Base-by-base conservation (phyloP, 148 eudicot species). In the Suaeda aralocaspica region DNA sequence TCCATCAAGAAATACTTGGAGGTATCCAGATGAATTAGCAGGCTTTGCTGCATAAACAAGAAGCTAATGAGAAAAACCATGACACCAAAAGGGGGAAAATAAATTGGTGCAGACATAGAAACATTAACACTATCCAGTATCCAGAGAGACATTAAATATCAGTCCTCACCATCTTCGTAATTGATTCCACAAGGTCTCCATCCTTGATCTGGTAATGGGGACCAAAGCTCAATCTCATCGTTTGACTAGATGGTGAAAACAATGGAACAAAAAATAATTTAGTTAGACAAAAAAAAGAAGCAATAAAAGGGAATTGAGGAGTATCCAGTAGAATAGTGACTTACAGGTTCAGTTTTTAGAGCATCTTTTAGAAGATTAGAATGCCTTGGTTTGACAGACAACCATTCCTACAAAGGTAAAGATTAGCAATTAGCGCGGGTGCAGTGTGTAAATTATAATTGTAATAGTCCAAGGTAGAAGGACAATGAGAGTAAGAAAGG, bases 1-100 rank as follows among this genome's bases (percentile, higher is more conserved):
- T 77, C 97, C 98, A 76, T 94, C 98, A 66, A 94, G 97, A 74
- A 94, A 94, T 53, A 94, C 85, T 76, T 94, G 98, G 60, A 94
- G 78, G 81, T 91, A 94, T 39, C 98, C 97, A 73, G 82, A 72
- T 69, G 98, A 87, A 58, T 84, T 82, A 45, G 80, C 81, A 39
- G 98, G 96, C 72, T 77, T 76, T 58, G 81, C 92, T 93, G 86
- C 80, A 77, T 48, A 29, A 69, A 73, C 65, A 19, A 59, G 36
- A 44, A 68, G 56, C 62, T 41, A 46, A 42, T 77, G 61, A 82
- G 71, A 57, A 19, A 39, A 3, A 4, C 29, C 30, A 45, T n/a
- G 22, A n/a, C 34, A 59, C 13, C 31, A 66, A 8, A 30, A 2
- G 1, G 4, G 28, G 28, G 13, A 28, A 25, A 6, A 44, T 12